These are phyloP conservation scores for Zygosaccharomyces kombuchaensis DNA, from an alignment of 805 yeast genomes.

Conservation along the genomic window DNA sequence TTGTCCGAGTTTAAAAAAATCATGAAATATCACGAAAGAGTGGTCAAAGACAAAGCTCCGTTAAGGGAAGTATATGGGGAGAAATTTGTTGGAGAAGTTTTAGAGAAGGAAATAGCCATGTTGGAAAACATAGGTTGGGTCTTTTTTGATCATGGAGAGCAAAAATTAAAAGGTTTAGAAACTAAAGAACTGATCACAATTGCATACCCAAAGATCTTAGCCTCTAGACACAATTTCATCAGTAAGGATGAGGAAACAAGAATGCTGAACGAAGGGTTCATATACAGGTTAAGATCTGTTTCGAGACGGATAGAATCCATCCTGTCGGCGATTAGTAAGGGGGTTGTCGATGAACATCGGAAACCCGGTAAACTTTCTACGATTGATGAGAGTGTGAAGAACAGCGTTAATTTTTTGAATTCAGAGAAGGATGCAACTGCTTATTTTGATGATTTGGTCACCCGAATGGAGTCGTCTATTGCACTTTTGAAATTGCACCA, in stretches of 20 bases:
- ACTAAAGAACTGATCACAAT: conserved; percentile 83
- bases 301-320: conserved; percentile 57
- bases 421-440: conserved; percentile 45
- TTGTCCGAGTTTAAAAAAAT: conserved; percentile 64
- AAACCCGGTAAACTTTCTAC: conserved; percentile 7
- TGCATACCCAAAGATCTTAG: conserved; percentile 64
- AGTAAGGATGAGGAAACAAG: conserved; percentile 34
- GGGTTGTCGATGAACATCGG: conserved; percentile 24
- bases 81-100: conserved; percentile 46
- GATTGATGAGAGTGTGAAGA: conserved; percentile 11
- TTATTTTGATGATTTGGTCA: conserved; percentile 59
- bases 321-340: conserved; percentile 47
- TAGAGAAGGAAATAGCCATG: conserved; percentile 61
- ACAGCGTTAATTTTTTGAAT: conserved; percentile 3
- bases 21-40: conserved; percentile 38
- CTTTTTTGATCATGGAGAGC: conserved; percentile 71
- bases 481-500: conserved; percentile 44
- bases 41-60: conserved; percentile 25
- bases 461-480: conserved; percentile 63
- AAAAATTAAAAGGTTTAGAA: conserved; percentile 89
- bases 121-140: conserved; percentile 67
- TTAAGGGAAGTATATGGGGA: conserved; percentile 44
- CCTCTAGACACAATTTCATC: conserved; percentile 51
- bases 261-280: conserved; percentile 36
- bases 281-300: conserved; percentile 50